Evolutionary conservation across 2,329 filamentous ascomycete genomes (phyloP), one percentile per base, ranked within the genome.

Genomic region (Xylaria polymorpha): DNA sequence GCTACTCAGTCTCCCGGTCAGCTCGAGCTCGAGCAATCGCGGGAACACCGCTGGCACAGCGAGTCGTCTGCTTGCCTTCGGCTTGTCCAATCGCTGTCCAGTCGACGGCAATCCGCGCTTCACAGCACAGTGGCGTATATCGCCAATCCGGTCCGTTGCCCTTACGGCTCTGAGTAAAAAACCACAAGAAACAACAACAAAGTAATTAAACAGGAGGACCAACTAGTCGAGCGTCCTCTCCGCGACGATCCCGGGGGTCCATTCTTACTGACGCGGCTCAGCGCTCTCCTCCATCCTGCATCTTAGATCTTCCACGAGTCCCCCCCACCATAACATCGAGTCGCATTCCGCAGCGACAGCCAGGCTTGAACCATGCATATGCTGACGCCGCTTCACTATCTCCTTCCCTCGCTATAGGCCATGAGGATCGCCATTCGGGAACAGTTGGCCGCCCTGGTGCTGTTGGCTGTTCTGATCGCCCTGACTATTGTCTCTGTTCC

Each of bases 341-440:
- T 67, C 66, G 53, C 66, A 62, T 58, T 48, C 25, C 44, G 59
- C 43, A 48, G 59, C 68, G 67, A 56, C 46, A 22, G 32, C 44
- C 46, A 69, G 56, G 43, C 61, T 58, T 62, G 67, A 71, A 78
- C 67, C 69, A 82, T 82, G 80, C 77, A 75, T 75, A 66, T 70
- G 64, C 68, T 69, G 71, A 74, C 64, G 71, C 68, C 64, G 35
- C 67, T 66, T 61, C 70, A 67, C 64, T 71, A 64, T 67, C 71
- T 68, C 74, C 73, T 73, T 71, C 72, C 75, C 61, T 56, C 32
- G 57, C 71, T 71, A 73, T 80, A 80, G 77, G 74, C 77, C 67
- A 95, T 97, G 93, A 90, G 94, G 80, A 89, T 97, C 79, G 91
- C 92, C 67, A 97, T 97, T 77, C 88, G 94, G 74, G 91, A 94